phyloP scores from a whole-genome alignment of 768 basidiomycete genomes.

The Lactifluus piperatus region DNA sequence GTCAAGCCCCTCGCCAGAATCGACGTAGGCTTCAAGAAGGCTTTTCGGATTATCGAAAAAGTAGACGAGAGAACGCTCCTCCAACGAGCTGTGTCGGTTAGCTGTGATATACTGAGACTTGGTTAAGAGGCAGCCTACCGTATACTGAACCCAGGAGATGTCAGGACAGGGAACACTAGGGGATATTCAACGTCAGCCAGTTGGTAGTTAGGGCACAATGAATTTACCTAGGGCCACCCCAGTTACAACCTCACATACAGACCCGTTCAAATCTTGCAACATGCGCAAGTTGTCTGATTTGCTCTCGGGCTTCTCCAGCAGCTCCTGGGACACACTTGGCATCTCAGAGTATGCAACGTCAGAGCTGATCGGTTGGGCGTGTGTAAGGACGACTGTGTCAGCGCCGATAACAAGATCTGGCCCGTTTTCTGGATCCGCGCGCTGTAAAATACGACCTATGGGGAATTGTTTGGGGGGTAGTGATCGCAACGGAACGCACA shows the following conservation, averaged over 20 bases:
- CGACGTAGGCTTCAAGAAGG: conserved; percentile 69
- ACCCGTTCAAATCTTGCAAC: conserved; percentile 81
- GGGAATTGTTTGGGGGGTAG: neutral
- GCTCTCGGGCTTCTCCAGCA: conserved; percentile 80
- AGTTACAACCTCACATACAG: conserved; percentile 86
- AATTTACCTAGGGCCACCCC: conserved; percentile 72
- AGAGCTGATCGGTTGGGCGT: conserved; percentile 52
- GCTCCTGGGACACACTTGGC: conserved; percentile 49
- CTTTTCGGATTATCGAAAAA: conserved; percentile 56
- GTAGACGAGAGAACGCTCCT: conserved; percentile 73
- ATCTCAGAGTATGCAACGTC: conserved; percentile 46
- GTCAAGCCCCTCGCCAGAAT: conserved; percentile 77
- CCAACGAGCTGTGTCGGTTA: conserved; percentile 49
- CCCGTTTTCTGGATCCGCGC: conserved; percentile 51
- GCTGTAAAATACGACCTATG: conserved; percentile 25
- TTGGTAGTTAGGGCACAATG: neutral
- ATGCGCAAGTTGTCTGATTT: conserved; percentile 81
- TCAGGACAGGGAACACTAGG: conserved; percentile 64
- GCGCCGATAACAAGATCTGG: conserved; percentile 82
- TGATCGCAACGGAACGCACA: conserved; percentile 29
- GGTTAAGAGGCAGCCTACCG: conserved; percentile 35
- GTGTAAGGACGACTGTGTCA: conserved; percentile 91
- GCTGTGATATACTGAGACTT: neutral
- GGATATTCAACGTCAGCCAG: neutral
- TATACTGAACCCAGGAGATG: conserved; percentile 66